Percentiles rank a stretch among this genome's conserved stretches.
Conservation (phyloP, 331 rosid species). For the Cydonia oblonga region DNA sequence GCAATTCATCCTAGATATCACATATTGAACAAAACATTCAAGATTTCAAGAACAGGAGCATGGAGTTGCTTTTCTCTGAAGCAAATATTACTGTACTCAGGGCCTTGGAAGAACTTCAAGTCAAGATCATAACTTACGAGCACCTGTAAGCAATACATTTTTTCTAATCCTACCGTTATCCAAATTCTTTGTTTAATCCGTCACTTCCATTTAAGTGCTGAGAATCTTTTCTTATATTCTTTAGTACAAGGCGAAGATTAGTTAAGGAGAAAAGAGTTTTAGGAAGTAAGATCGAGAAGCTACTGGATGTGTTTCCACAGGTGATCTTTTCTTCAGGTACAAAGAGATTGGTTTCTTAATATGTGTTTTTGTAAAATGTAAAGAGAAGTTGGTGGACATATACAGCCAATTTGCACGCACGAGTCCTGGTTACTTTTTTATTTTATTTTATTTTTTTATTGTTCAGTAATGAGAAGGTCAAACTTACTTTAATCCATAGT, state of each 20-base stretch:
- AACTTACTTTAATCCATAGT: background rate
- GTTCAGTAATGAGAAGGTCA: background rate
- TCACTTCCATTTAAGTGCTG: constrained; percentile 13
- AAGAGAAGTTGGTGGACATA: background rate
- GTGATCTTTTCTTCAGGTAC: constrained; percentile 85
- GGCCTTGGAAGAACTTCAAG: constrained; percentile 65
- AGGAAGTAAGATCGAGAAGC: constrained; percentile 80
- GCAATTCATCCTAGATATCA: constrained; percentile 38
- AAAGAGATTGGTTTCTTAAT: constrained; percentile 6
- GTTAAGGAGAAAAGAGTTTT: constrained; percentile 71
- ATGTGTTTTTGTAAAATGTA: background rate
- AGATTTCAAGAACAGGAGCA: constrained; percentile 55
- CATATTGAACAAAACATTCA: constrained; percentile 46
- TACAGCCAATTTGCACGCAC: background rate
- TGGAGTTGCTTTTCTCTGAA: constrained; percentile 58
- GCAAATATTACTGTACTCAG: constrained; percentile 34
- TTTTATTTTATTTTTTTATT: background rate
- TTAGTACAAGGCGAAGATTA: constrained; percentile 65
- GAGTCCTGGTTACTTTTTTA: background rate
- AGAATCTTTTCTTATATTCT: constrained; percentile 25
- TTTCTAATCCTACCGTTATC: background rate
- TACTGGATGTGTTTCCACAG: constrained; percentile 82
- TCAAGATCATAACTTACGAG: constrained; percentile 71
- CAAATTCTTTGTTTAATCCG: background rate
- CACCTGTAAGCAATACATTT: constrained; percentile 46